These are phyloP conservation scores for Cryphonectria parasitica DNA, from an alignment of 2,329 filamentous ascomycete genomes.

Conservation along the genomic window DNA sequence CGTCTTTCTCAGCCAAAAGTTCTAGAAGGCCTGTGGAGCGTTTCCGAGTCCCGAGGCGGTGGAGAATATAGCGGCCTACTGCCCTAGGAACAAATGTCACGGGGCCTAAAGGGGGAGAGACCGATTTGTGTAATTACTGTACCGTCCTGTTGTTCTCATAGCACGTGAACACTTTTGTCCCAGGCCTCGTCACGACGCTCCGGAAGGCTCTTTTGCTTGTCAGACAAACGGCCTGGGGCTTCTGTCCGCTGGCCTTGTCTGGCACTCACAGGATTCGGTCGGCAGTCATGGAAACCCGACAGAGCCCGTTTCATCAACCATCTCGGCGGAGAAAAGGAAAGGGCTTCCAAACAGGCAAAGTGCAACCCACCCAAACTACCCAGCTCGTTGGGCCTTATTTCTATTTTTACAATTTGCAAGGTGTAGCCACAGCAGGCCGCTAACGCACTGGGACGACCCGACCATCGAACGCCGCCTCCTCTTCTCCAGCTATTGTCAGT, in stretches of 20 bases:
- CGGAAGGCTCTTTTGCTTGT: not conserved
- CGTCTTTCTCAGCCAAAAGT: not conserved
- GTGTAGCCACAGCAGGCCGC: not conserved
- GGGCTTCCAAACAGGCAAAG: constrained; percentile 2
- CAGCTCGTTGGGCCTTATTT: not conserved
- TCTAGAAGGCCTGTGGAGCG: constrained; percentile 8
- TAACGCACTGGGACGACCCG: constrained; percentile 17
- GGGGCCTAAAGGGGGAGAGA: not conserved
- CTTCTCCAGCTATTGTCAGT: not conserved
- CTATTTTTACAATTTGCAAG: constrained; percentile 7
- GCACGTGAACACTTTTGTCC: not conserved
- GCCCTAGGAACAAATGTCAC: not conserved
- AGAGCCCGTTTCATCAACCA: not conserved
- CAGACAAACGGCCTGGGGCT: not conserved
- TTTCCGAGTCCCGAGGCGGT: not conserved
- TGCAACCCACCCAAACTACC: constrained; percentile 1
- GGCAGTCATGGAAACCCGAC: not conserved
- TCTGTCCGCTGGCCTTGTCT: not conserved
- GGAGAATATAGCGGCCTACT: constrained; percentile 1
- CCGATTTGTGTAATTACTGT: not conserved
- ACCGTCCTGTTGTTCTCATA: not conserved
- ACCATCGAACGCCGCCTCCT: constrained; percentile 1
- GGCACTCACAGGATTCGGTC: not conserved
- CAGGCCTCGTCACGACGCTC: not conserved
- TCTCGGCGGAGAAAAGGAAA: not conserved